Conservation (phyloP, 2,329 filamentous ascomycete species). For the Diatrype stigma region DNA sequence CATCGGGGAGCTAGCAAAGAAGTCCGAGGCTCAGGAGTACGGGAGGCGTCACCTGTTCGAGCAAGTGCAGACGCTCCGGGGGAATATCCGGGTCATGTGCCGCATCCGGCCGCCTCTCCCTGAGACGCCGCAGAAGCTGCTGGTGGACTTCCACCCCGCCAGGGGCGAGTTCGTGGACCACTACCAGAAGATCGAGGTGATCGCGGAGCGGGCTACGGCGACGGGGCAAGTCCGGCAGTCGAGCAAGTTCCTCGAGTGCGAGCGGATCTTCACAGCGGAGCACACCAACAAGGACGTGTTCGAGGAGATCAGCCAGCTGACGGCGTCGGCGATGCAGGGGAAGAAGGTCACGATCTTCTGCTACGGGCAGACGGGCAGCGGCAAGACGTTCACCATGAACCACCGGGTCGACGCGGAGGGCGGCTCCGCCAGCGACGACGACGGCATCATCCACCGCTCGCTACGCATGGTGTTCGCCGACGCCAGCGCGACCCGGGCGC, state of each 20-base stretch:
- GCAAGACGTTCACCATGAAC: slow-evolving; percentile 91
- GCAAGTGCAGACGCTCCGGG: slow-evolving; percentile 92
- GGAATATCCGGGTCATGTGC: slow-evolving; percentile 97
- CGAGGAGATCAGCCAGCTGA: slow-evolving; percentile 90
- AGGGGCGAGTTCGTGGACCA: slow-evolving; percentile 53
- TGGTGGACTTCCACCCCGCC: slow-evolving; percentile 49
- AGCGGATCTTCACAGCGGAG: slow-evolving; percentile 78
- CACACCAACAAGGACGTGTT: slow-evolving; percentile 83
- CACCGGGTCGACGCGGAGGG: slow-evolving; percentile 32
- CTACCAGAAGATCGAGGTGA: slow-evolving; percentile 57
- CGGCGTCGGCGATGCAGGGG: slow-evolving; percentile 89
- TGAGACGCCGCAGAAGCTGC: slow-evolving; percentile 55
- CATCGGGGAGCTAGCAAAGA: neutral
- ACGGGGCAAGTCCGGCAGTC: neutral
- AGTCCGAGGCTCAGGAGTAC: slow-evolving; percentile 6
- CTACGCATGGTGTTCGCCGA: slow-evolving; percentile 90
- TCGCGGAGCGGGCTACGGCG: neutral
- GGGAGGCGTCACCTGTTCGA: slow-evolving; percentile 89
- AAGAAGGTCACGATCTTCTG: slow-evolving; percentile 99
- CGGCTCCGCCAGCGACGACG: slow-evolving; percentile 34
- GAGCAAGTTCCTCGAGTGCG: slow-evolving; percentile 55
- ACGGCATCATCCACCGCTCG: slow-evolving; percentile 93
- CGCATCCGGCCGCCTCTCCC: slow-evolving; percentile 73
- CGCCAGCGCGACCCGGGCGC: slow-evolving; percentile 74
- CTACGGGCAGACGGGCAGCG: slow-evolving; percentile 93